Percentiles rank a stretch among this genome's conserved stretches.
phyloP scores from a whole-genome alignment of 2,329 filamentous ascomycete genomes.

The Lasiodiplodia sp. region DNA sequence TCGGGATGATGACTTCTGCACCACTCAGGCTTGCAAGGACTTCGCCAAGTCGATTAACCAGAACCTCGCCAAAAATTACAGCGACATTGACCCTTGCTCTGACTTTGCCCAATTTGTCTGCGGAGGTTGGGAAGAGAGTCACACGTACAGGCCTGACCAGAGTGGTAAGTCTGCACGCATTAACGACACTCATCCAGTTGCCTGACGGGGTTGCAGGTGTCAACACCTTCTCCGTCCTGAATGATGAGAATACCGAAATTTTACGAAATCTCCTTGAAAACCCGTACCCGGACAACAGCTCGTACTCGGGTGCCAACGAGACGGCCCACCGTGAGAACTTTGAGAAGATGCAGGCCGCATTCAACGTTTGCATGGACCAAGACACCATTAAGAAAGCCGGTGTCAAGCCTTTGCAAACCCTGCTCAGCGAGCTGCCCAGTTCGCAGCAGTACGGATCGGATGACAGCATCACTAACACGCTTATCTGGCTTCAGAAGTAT shows the following conservation, averaged over 20 bases:
- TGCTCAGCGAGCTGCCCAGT: conserved; percentile 47
- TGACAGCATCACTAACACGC: background rate
- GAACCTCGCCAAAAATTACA: conserved; percentile 56
- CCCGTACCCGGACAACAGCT: conserved; percentile 6
- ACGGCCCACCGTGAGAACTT: conserved; percentile 66
- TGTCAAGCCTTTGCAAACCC: conserved; percentile 61
- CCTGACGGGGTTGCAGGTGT: conserved; percentile 30
- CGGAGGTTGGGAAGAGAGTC: conserved; percentile 69
- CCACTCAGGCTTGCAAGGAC: background rate
- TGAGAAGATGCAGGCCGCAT: conserved; percentile 68
- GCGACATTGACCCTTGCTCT: conserved; percentile 71
- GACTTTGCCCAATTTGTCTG: conserved; percentile 74
- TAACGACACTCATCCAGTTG: background rate
- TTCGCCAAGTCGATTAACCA: background rate
- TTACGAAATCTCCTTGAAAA: background rate
- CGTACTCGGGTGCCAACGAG: conserved; percentile 40
- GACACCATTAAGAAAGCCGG: conserved; percentile 63
- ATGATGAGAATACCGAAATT: background rate
- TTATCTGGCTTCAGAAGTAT: background rate
- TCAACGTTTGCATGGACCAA: conserved; percentile 72
- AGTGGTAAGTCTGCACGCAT: background rate
- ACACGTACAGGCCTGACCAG: conserved; percentile 72
- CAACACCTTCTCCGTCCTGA: background rate
- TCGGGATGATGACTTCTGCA: background rate
- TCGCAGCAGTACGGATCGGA: background rate